Evolutionary conservation across 208 protist genomes (phyloP), one percentile per base, ranked within the genome.

Genomic region (Acanthamoeba lenticulata): DNA sequence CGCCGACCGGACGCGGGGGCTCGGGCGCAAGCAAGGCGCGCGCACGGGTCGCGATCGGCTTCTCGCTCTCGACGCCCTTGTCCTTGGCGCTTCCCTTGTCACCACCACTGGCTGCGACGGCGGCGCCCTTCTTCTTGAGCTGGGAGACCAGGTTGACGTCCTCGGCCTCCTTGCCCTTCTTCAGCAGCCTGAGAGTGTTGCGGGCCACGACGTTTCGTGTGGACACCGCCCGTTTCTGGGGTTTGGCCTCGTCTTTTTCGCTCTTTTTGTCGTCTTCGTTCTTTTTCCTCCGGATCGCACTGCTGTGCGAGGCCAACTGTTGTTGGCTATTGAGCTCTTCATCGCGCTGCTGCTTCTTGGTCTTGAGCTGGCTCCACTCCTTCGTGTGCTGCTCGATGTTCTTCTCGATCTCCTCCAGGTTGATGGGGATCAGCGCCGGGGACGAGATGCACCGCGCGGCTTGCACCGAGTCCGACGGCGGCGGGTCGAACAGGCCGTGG

Each of bases 361-460:
- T 67, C 42, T 83, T 83, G 40, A 83, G n/a, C 44, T 57, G 24
- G 27, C 42, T 42, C 74, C 74, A 85, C 38, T 85, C 74, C 42
- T 57, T 85, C 32, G 38, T 21, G 32, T 57, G 44, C 74, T 85
- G 74, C 19, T 85, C 74, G 74, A 85, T 85, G n/a, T 24, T 47
- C 74, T 36, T 85, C 40, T 85, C 74, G 42, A 85, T 85, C 44
- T 85, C 74, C 42, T 85, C 74, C 27, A 85, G 74, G 32, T 85
- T 85, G 15, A 85, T 85, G 27, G 74, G 74, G 5, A 85, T 3
- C 74, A 85, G 74, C 17, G 74, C 74, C 27, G 74, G 74, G 21
- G 74, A 85, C 13, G 74, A 85, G 0, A 85, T 85, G 74, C 74
- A 85, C 0, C 74, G 74, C 7, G 27, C 29, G 6, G 74, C 38